These are phyloP conservation scores for Phialophora expanda DNA, from an alignment of 2,329 filamentous ascomycete genomes.

Conservation along the genomic window DNA sequence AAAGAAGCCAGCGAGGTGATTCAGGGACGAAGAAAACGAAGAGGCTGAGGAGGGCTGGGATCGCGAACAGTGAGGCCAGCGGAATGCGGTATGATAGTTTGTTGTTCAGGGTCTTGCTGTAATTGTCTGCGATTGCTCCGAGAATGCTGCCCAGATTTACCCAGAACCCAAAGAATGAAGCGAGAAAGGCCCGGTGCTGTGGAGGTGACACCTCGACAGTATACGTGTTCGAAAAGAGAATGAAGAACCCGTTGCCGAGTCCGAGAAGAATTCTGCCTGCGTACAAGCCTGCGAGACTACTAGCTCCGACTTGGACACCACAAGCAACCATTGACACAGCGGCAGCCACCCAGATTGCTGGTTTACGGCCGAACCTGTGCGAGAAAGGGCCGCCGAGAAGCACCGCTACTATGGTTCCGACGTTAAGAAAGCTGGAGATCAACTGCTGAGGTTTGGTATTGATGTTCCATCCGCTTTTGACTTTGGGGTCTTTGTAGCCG, in stretches of 20 bases:
- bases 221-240: conserved; percentile 56
- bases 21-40: conserved; percentile 56
- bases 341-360: conserved; percentile 57
- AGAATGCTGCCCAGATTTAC: conserved; percentile 57
- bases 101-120: conserved; percentile 46
- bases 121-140: conserved; percentile 53
- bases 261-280: conserved; percentile 54
- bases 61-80: conserved; percentile 53
- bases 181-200: conserved; percentile 56
- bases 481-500: conserved; percentile 52
- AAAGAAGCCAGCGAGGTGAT: conserved; percentile 46
- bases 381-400: conserved; percentile 56
- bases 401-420: conserved; percentile 58
- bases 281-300: conserved; percentile 51
- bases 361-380: conserved; percentile 54
- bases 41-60: conserved; percentile 55
- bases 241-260: conserved; percentile 52
- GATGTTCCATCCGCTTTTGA: conserved; percentile 39
- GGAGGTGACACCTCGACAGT: conserved; percentile 56
- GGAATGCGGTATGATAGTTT: conserved; percentile 57
- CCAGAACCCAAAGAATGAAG: conserved; percentile 57
- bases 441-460: conserved; percentile 58
- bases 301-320: conserved; percentile 53
- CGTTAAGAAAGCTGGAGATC: conserved; percentile 57
- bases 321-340: conserved; percentile 52